phyloP scores from a whole-genome alignment of 257 asterid genomes.

The Eucommia ulmoides region DNA sequence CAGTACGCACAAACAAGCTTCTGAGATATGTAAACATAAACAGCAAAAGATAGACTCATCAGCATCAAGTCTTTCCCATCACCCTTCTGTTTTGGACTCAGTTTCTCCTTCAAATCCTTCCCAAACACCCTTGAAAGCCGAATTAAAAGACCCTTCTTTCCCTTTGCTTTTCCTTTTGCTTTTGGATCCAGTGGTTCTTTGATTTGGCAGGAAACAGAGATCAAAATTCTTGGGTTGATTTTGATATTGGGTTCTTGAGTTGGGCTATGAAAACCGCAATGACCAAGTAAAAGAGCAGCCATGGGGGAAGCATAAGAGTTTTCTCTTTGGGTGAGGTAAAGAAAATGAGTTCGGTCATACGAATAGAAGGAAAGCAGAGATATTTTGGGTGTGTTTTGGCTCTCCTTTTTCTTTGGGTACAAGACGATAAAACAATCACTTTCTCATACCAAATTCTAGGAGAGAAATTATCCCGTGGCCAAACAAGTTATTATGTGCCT shows the following conservation, averaged over 20 bases:
- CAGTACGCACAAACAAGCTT: constrained; percentile 90
- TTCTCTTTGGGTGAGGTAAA: constrained; percentile 2
- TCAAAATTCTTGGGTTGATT: constrained; percentile 3
- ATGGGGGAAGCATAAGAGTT: constrained; percentile 4
- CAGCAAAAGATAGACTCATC: constrained; percentile 85
- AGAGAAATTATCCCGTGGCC: neutral
- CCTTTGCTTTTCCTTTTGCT: constrained; percentile 16
- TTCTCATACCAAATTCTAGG: neutral
- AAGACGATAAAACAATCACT: neutral
- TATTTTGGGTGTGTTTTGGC: neutral
- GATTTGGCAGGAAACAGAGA: constrained; percentile 28
- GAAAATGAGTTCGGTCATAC: neutral
- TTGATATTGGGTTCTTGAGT: constrained; percentile 3
- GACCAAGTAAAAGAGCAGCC: constrained; percentile 14
- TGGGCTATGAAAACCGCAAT: constrained; percentile 2
- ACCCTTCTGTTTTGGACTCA: constrained; percentile 78
- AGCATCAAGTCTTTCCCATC: constrained; percentile 82
- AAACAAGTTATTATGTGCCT: neutral
- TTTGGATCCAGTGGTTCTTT: constrained; percentile 15
- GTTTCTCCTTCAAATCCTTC: constrained; percentile 33
- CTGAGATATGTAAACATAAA: constrained; percentile 82
- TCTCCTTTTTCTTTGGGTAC: neutral
- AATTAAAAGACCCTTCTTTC: constrained; percentile 14
- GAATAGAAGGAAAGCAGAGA: neutral
- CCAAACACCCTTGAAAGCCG: constrained; percentile 35